These are phyloP conservation scores for Pseudogymnoascus sp. DNA, from an alignment of 2,329 filamentous ascomycete genomes.

Conservation along the genomic window DNA sequence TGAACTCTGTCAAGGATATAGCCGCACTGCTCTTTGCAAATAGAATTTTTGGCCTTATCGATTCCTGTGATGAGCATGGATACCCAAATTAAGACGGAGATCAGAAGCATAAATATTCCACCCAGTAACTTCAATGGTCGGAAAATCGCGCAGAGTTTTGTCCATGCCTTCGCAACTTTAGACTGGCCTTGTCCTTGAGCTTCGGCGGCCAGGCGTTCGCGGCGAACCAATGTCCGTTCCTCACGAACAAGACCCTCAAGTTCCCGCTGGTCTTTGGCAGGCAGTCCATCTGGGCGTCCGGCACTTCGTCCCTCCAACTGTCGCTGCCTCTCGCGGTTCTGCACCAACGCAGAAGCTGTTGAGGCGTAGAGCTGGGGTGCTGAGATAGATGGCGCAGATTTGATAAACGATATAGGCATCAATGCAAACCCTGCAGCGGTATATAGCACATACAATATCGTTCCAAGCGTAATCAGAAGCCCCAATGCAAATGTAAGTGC, in stretches of 20 bases:
- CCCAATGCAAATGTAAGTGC: conserved; percentile 85
- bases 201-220: conserved; percentile 79
- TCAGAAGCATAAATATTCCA: conserved; percentile 65
- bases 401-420: conserved; percentile 84
- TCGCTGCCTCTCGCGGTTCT: conserved; percentile 83
- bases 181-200: conserved; percentile 68
- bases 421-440: conserved; percentile 83
- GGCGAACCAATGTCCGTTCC: conserved; percentile 83
- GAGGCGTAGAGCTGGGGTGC: conserved; percentile 68
- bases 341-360: conserved; percentile 71
- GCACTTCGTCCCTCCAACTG: conserved; percentile 81
- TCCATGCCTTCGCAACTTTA: conserved; percentile 65
- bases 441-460: conserved; percentile 78
- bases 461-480: conserved; percentile 79
- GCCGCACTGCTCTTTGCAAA: conserved; percentile 83
- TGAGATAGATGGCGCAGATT: conserved; percentile 79
- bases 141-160: conserved; percentile 72
- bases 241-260: conserved; percentile 80
- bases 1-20: conserved; percentile 83
- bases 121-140: conserved; percentile 82
- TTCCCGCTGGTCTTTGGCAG: conserved; percentile 80
- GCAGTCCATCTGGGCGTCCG: conserved; percentile 64
- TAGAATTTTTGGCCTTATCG: conserved; percentile 91
- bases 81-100: conserved; percentile 70
- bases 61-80: conserved; percentile 94